Conservation (phyloP, 345 rosid species). For the Brassica napus region Da-Ae NC_063442.1:37798501-37799000, state of each 20-base stretch:
- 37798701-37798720: background rate
- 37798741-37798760: background rate
- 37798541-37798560: constrained; percentile 10
- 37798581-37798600: constrained; percentile 36
- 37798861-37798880: too few species aligned
- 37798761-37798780: background rate
- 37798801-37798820: background rate
- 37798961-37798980: constrained; percentile 30
- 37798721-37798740: background rate
- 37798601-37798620: constrained; percentile 17
- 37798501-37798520: background rate
- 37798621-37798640: constrained; percentile 30
- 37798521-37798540: background rate
- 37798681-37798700: background rate
- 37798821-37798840: background rate
- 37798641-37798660: background rate
- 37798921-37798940: constrained; percentile 29
- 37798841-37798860: background rate
- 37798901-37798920: constrained; percentile 1
- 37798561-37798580: background rate
- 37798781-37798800: background rate
- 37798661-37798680: background rate
- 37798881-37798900: background rate
- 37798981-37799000: constrained; percentile 18
- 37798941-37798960: constrained; percentile 8